Base-by-base conservation (phyloP, 768 basidiomycete species). In the Phanerochaete carnosa region DNA sequence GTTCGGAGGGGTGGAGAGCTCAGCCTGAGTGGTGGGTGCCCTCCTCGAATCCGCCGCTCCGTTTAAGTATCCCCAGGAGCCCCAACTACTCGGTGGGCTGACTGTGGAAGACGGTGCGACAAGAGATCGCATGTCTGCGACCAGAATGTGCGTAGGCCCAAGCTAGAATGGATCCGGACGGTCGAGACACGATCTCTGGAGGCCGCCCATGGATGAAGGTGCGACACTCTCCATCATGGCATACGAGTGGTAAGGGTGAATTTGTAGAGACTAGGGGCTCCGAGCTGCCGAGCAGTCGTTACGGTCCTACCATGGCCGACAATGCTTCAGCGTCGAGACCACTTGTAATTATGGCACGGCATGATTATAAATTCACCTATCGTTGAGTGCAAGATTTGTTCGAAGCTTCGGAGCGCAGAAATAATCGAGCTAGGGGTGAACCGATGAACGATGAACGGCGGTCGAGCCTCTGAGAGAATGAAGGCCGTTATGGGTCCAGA, bases 81-180 rank as follows among this genome's bases (percentile, higher is more conserved):
- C 33, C 33, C 33, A 54, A 30, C 16, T 8, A 13, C 13, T 9
- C 9, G 23, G 7, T 7, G 19, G 19, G n/a, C 19, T 30, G 52
- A 35, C 28, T 35, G 26, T 22, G 15, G 11, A 35, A 22, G 32
- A 54, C 52, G 11, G 54, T 19, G 47, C 47, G 13, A 49, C 28
- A 19, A 15, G 6, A 49, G 12, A 49, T 49, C 7, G 4, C 47
- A 25, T 49, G 47, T 3, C 47, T 26, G 22, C 47, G 7, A 49
- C 51, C 51, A 52, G 51, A 33, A 32, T 33, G 39, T n/a, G 51
- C 51, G 51, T 39, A 43, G 54, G 35, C 25, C 49, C 22, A 22
- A 58, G 49, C 57, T 29, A 58, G 57, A 39, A 15, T 19, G 45
- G 46, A 32, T 46, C 28, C 57, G 56, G 47, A 56, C 57, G 57